Evolutionary conservation across 1,139 yeast species (phyloP), one percentile per base, ranked within the genome.

Genomic region (Wickerhamiella infanticola): DNA sequence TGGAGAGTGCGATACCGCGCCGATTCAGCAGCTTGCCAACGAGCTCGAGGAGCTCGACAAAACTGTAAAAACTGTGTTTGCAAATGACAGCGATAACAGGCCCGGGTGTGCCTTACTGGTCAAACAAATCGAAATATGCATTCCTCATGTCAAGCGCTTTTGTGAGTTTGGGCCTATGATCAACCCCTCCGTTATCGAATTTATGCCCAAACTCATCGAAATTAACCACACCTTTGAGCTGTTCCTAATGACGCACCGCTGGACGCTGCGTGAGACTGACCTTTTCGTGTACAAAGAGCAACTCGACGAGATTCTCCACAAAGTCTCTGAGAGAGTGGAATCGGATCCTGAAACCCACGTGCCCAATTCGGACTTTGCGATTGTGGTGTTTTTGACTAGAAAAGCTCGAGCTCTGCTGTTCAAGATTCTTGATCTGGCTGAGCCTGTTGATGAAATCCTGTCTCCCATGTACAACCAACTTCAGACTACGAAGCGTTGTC

Each of bases 221-320:
- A 69, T 85, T 55, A 84, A 85, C 62, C 69, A 75, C 26, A 79
- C 79, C 24, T 69, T 90, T 51, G 95, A 84, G 56, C 84, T 83
- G 55, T 67, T 90, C 53, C 69, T 86, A 53, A 76, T 90, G 35
- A 90, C 98, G 3, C 79, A 95, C 64, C 75, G 97, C 62, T 90
- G 98, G 98, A 88, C 97, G 1, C 69, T 90, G 64, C 75, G 98
- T 58, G 95, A 86, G 59, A 90, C 97, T 0, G 98, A 90, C 63
- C 69, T 90, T 54, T 90, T 82, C 64, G 72, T 73, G 46, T 88
- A 82, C 61, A 94, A 86, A 62, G 76, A 79, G 57, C 73, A 72
- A 48, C 78, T 88, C 51, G 95, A 88, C 59, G 80, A 75, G 26
- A 25, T 23, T 25, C 8, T 24, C 11, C 23, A 26, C 6, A 42